A percentile compares a stretch with the other conserved stretches of the same genome.
Conservation (phyloP, 2,329 filamentous ascomycete species). For the Microsporum ferrugineum region DNA sequence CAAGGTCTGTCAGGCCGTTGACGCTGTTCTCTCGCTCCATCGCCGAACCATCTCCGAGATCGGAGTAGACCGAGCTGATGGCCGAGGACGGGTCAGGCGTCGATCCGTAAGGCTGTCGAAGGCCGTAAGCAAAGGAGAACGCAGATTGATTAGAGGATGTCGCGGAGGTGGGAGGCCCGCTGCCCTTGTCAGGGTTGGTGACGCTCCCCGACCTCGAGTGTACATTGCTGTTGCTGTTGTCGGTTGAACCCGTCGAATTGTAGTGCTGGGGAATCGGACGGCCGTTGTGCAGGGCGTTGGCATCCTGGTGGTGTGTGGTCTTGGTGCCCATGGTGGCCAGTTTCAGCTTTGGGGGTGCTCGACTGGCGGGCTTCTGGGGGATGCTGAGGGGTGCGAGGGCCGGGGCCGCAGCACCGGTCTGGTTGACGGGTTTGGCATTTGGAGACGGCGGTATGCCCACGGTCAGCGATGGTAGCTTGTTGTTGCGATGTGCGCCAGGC, state of each 20-base stretch:
- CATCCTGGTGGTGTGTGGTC: slow-evolving; percentile 51
- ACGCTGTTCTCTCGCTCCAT: slow-evolving; percentile 79
- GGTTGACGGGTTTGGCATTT: slow-evolving; percentile 58
- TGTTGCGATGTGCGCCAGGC: slow-evolving; percentile 53
- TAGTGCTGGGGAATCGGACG: slow-evolving; percentile 46
- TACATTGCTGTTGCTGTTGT: slow-evolving; percentile 48
- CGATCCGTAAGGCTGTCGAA: slow-evolving; percentile 48
- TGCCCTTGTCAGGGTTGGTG: slow-evolving; percentile 57
- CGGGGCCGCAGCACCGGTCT: slow-evolving; percentile 17
- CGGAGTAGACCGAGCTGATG: slow-evolving; percentile 73
- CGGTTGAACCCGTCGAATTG: slow-evolving; percentile 50
- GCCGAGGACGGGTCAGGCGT: slow-evolving; percentile 80
- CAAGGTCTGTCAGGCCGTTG: slow-evolving; percentile 63
- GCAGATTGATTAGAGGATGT: slow-evolving; percentile 78
- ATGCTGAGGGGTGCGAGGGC: slow-evolving; percentile 29
- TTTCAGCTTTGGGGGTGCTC: slow-evolving; percentile 60
- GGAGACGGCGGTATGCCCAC: slow-evolving; percentile 84
- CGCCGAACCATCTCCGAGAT: slow-evolving; percentile 59
- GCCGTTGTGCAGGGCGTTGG: slow-evolving; percentile 43
- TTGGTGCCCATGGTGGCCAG: slow-evolving; percentile 65
- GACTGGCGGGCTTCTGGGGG: slow-evolving; percentile 8
- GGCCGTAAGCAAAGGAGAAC: slow-evolving; percentile 67
- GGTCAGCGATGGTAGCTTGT: slow-evolving; percentile 62
- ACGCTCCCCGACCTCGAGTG: slow-evolving; percentile 79
- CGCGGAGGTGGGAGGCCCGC: slow-evolving; percentile 65